Percentiles rank a stretch among this genome's conserved stretches.
Conservation (phyloP, 2,329 filamentous ascomycete species). For the Alternaria solani region DNA sequence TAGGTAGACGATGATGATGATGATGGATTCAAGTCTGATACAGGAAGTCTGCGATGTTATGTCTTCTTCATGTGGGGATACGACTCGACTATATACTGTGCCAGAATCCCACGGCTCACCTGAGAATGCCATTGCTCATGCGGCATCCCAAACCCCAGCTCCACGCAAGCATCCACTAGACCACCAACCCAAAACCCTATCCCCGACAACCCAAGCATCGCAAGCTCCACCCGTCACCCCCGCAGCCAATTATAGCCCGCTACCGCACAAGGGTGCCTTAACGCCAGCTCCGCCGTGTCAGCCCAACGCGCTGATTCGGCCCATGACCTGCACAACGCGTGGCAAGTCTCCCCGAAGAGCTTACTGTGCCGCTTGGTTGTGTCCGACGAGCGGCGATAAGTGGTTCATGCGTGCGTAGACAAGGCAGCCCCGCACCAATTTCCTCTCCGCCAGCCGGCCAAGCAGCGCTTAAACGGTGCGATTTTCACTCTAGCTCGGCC, state of each 20-base stretch:
- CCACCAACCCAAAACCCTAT: constrained; percentile 31
- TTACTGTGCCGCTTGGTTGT: constrained; percentile 23
- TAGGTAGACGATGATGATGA: background rate
- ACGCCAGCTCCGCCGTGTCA: constrained; percentile 22
- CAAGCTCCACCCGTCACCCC: constrained; percentile 3
- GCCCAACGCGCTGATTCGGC: constrained; percentile 31
- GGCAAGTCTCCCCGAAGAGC: constrained; percentile 28
- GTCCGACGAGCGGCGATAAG: constrained; percentile 25
- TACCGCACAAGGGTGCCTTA: constrained; percentile 10
- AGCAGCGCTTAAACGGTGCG: constrained; percentile 17
- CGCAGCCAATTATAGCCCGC: constrained; percentile 10
- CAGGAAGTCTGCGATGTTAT: constrained; percentile 4
- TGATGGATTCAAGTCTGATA: constrained; percentile 1
- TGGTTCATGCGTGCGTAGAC: constrained; percentile 26
- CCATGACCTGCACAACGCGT: constrained; percentile 26
- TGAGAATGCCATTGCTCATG: constrained; percentile 4
- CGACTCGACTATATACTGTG: constrained; percentile 15
- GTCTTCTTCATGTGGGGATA: constrained; percentile 8
- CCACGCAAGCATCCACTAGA: constrained; percentile 27
- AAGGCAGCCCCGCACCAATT: constrained; percentile 20
- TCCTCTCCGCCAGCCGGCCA: constrained; percentile 34
- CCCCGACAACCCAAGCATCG: constrained; percentile 28
- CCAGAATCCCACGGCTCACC: constrained; percentile 9
- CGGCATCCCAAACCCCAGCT: constrained; percentile 24
- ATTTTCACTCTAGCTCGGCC: constrained; percentile 11